A percentile compares a stretch with the other conserved stretches of the same genome.
Evolutionary conservation across 139 green algal species (phyloP).

Genomic region (Chlamydomonas sphaeroides): DNA sequence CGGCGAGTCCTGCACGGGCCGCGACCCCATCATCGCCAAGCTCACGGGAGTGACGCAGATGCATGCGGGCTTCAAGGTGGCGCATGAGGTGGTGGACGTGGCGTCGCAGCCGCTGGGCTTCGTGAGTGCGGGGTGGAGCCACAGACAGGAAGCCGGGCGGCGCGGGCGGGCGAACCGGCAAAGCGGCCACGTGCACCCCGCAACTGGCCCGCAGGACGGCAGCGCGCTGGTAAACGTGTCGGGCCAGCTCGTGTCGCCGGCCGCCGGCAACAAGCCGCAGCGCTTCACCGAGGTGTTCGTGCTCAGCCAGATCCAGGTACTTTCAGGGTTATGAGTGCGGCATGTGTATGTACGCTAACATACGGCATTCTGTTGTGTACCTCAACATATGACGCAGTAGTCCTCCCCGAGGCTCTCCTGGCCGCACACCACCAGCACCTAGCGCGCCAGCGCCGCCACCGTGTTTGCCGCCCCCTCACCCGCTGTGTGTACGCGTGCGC

Average conservation of each 20-base stretch:
- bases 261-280: slow-evolving; percentile 2
- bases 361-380: not conserved
- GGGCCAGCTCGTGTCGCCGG: slow-evolving; percentile 35
- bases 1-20: slow-evolving; percentile 49
- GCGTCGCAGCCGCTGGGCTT: slow-evolving; percentile 60
- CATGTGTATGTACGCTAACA: not conserved
- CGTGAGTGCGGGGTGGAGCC: slow-evolving; percentile 20
- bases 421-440: not conserved
- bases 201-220: slow-evolving; percentile 34
- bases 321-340: not conserved
- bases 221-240: slow-evolving; percentile 59
- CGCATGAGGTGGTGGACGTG: slow-evolving; percentile 54
- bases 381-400: not conserved
- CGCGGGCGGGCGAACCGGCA: not conserved
- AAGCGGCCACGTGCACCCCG: not conserved
- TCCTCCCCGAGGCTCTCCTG: not conserved
- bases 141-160: not conserved
- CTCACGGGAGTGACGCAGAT: slow-evolving; percentile 49
- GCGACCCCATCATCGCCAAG: slow-evolving; percentile 60
- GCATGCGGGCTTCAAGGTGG: slow-evolving; percentile 47
- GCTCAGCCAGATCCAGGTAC: slow-evolving; percentile 51
- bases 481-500: no score
- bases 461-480: not conserved
- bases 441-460: not conserved
- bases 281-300: slow-evolving; percentile 63